Evolutionary conservation across 73 alveolate genomes (phyloP).

Genomic region (Uronychia binucleata): DNA sequence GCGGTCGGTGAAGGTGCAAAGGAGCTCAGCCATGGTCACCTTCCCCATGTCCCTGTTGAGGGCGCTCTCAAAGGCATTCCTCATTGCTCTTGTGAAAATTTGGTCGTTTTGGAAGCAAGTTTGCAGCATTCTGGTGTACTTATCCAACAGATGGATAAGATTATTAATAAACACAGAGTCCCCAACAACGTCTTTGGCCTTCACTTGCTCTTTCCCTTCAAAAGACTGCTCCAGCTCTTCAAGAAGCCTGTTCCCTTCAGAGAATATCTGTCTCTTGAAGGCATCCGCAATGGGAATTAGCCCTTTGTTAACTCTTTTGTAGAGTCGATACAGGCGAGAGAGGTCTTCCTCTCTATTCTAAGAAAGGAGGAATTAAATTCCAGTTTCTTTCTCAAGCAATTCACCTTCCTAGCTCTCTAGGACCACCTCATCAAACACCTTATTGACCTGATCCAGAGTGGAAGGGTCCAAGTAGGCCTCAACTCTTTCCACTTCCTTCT

Average conservation of each 20-base stretch:
- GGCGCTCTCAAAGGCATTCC: slow-evolving; percentile 45
- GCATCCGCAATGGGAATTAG: slow-evolving; percentile 37
- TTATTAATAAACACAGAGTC: slow-evolving; percentile 32
- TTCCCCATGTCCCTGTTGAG: slow-evolving; percentile 45
- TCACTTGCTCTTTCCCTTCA: neutral
- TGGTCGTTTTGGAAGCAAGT: slow-evolving; percentile 51
- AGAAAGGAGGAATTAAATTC: slow-evolving; percentile 30
- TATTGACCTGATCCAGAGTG: neutral
- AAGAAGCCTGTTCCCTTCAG: slow-evolving; percentile 37
- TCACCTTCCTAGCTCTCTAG: neutral
- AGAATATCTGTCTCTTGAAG: slow-evolving; percentile 23
- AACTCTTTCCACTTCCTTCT: slow-evolving; percentile 29
- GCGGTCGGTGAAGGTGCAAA: slow-evolving; percentile 54
- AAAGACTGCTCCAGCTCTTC: slow-evolving; percentile 1
- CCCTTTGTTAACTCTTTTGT: slow-evolving; percentile 1
- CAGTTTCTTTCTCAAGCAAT: slow-evolving; percentile 57
- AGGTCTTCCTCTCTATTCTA: slow-evolving; percentile 39
- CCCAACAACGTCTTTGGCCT: slow-evolving; percentile 39
- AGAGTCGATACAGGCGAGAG: slow-evolving; percentile 22
- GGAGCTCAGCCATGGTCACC: slow-evolving; percentile 53
- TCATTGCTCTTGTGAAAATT: slow-evolving; percentile 45
- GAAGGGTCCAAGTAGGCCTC: neutral
- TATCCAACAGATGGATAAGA: slow-evolving; percentile 30
- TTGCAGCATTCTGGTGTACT: slow-evolving; percentile 28
- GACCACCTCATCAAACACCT: neutral